These are phyloP conservation scores for Diatrype stigma DNA, from an alignment of 2,329 filamentous ascomycete species.

Conservation along the genomic window DNA sequence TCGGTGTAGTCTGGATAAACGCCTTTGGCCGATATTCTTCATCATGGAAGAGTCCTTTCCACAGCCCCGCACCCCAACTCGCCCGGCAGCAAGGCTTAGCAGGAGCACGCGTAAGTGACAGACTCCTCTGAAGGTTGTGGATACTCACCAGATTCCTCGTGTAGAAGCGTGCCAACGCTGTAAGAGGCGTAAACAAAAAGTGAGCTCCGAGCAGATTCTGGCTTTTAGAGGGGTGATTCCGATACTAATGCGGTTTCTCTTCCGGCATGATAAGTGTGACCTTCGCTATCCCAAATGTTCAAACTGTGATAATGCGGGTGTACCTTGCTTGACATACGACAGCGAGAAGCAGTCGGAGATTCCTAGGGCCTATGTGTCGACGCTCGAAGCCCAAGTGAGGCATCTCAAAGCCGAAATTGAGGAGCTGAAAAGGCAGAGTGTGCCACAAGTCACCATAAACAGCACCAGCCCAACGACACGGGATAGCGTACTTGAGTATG, in stretches of 20 bases:
- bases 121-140: not conserved
- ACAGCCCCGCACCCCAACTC: conserved; percentile 3
- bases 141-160: not conserved
- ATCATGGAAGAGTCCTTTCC: conserved; percentile 8
- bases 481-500: conserved; percentile 5
- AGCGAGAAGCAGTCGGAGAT: conserved; percentile 15
- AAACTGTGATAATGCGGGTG: conserved; percentile 11
- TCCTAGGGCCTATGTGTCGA: conserved; percentile 14
- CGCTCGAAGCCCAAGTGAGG: conserved; percentile 13
- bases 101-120: conserved; percentile 6
- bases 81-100: conserved; percentile 7
- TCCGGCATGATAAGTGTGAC: conserved; percentile 10
- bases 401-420: conserved; percentile 11
- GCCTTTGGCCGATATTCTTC: not conserved
- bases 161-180: conserved; percentile 13
- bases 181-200: conserved; percentile 15
- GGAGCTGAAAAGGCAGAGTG: conserved; percentile 6
- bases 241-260: not conserved
- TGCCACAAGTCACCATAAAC: conserved; percentile 4
- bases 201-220: not conserved
- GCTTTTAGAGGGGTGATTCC: not conserved
- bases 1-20: not conserved
- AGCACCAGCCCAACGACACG: conserved; percentile 1
- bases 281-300: conserved; percentile 16
- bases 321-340: conserved; percentile 14